phyloP scores from a whole-genome alignment of 805 yeast species.

The Naumovozyma dairenensis region DNA sequence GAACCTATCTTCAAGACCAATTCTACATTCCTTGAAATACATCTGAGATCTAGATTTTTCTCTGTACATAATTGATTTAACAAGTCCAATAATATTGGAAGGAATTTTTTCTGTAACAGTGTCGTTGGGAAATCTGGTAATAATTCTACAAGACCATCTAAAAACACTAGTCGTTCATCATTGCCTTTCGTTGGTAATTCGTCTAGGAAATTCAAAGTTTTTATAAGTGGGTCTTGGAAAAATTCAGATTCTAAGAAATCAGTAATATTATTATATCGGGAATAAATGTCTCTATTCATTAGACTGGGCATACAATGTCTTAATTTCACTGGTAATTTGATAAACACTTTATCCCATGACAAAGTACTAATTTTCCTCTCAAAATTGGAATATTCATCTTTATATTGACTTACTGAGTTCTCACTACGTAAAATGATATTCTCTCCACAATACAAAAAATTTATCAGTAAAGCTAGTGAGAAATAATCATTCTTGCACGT shows the following conservation, averaged over 20 bases:
- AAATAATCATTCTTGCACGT: slow-evolving; percentile 71
- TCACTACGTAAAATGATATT: slow-evolving; percentile 38
- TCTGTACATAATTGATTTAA: slow-evolving; percentile 30
- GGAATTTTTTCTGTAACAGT: slow-evolving; percentile 54
- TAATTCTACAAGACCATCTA: slow-evolving; percentile 50
- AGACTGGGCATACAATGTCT: slow-evolving; percentile 39
- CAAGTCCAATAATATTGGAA: slow-evolving; percentile 55
- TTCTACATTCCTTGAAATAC: slow-evolving; percentile 33
- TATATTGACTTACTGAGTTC: slow-evolving; percentile 51
- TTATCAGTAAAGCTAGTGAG: slow-evolving; percentile 71
- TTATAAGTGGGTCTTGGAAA: slow-evolving; percentile 75
- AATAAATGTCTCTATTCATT: slow-evolving; percentile 46
- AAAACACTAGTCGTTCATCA: slow-evolving; percentile 57
- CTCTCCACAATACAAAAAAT: slow-evolving; percentile 52
- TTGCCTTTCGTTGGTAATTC: slow-evolving; percentile 66
- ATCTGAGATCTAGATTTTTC: slow-evolving; percentile 33
- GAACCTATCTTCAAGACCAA: slow-evolving; percentile 56
- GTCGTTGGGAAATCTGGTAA: slow-evolving; percentile 50
- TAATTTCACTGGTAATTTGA: slow-evolving; percentile 51
- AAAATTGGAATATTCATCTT: slow-evolving; percentile 43
- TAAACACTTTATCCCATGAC: slow-evolving; percentile 35
- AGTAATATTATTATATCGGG: slow-evolving; percentile 37
- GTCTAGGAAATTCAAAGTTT: slow-evolving; percentile 72
- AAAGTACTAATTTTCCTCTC: slow-evolving; percentile 35
- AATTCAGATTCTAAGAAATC: slow-evolving; percentile 62